Conservation (phyloP, 2,329 filamentous ascomycete genomes). For the Cladobotryum mycophilum region DNA sequence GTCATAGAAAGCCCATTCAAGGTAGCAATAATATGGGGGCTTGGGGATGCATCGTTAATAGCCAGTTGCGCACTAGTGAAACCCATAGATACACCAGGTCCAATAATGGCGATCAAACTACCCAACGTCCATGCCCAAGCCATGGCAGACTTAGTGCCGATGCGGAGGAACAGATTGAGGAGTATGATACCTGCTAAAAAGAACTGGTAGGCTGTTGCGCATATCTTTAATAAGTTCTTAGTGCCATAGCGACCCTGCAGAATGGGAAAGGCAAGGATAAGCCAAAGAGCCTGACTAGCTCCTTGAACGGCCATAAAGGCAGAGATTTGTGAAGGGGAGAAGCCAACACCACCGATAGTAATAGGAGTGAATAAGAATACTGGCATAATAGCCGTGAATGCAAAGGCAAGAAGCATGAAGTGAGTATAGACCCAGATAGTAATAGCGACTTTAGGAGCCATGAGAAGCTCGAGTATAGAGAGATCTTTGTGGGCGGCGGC, state of each 20-base stretch:
- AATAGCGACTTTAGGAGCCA: slow-evolving; percentile 54
- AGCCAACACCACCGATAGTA: slow-evolving; percentile 57
- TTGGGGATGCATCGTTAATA: slow-evolving; percentile 67
- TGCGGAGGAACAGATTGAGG: slow-evolving; percentile 41
- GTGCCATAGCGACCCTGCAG: slow-evolving; percentile 63
- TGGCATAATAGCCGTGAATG: slow-evolving; percentile 64
- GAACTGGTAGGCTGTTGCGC: slow-evolving; percentile 51
- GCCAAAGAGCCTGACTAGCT: slow-evolving; percentile 62
- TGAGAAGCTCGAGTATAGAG: slow-evolving; percentile 42
- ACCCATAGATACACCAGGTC: slow-evolving; percentile 59
- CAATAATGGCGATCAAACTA: slow-evolving; percentile 41
- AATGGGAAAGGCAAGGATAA: slow-evolving; percentile 62
- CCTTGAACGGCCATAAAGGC: slow-evolving; percentile 59
- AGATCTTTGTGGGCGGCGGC: neutral
- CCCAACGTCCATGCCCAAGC: slow-evolving; percentile 50
- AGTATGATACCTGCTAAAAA: slow-evolving; percentile 55
- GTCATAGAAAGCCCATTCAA: slow-evolving; percentile 61
- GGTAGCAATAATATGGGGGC: slow-evolving; percentile 57
- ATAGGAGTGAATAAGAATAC: slow-evolving; percentile 63
- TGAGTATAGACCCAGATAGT: slow-evolving; percentile 62
- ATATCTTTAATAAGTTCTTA: slow-evolving; percentile 54
- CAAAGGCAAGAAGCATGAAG: slow-evolving; percentile 61
- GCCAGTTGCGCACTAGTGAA: slow-evolving; percentile 68
- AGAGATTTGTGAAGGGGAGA: slow-evolving; percentile 58
- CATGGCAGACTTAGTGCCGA: slow-evolving; percentile 29